Base-by-base conservation (phyloP, 2,329 filamentous ascomycete species). In the Fusarium hainanense region DNA sequence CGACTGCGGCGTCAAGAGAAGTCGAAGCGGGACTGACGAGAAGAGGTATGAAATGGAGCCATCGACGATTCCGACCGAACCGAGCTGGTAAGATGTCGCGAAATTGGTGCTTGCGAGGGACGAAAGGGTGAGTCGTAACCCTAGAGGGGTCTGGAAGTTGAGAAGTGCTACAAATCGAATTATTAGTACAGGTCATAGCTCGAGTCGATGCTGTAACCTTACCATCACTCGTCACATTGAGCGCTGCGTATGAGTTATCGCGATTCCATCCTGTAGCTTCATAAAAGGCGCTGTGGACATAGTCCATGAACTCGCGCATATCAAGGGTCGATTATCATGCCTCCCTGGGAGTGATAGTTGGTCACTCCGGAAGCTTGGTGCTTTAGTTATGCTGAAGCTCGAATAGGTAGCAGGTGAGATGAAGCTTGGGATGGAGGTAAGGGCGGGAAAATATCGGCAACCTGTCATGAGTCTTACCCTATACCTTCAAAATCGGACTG, bases 281-380 rank as follows among this genome's bases (percentile, higher is more conserved):
- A 80, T 93, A 93, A 83, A 97, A 98, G 76, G 93, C 92, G 82
- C 92, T 88, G 82, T 97, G 93, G 84, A 98, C 91, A 84, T 97
- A 95, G 82, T 97, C 94, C 93, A 98, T 97, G 85, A 97, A 98
- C 82, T 94, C 92, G 83, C 96, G 90, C 94, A 98, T 98, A 56
- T 82, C 76, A 77, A 67, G 70, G 66, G 61, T 54, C 58, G 47
- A 58, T 77, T 67, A 54, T 69, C 77, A 78, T 79, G 69, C 76
- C 73, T 71, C 59, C 66, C 57, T 40, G 40, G 20, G 37, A 68
- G 68, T 40, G 59, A 68, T 43, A 9, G 11, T 4, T 43, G 34
- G 51, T 61, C 63, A 64, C 68, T 68, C 63, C 51, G 68, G 68
- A 71, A 71, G 68, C 55, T 58, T 18, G 48, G 23, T 20, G 18